A percentile compares a stretch with the other conserved stretches of the same genome.
Evolutionary conservation across 768 basidiomycete species (phyloP).

Genomic region (Hebeloma cylindrosporum): DNA sequence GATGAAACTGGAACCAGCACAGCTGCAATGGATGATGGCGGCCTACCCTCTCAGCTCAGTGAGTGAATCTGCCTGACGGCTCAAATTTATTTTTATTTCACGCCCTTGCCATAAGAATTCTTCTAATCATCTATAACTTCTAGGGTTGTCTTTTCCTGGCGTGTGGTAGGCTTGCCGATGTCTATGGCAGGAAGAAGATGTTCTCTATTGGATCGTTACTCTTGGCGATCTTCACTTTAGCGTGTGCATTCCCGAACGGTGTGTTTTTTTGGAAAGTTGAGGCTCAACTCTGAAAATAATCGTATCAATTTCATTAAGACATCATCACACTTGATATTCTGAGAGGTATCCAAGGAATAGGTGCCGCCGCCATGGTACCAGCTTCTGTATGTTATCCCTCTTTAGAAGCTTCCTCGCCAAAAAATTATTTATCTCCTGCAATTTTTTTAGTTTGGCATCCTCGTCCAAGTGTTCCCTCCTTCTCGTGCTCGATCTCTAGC

Average conservation of each 20-base stretch:
- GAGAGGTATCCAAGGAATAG: conserved; percentile 77
- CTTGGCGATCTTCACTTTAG: conserved; percentile 59
- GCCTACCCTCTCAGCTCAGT: conserved; percentile 71
- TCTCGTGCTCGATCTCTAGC: conserved; percentile 64
- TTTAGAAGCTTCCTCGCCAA: not conserved
- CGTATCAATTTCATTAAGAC: conserved; percentile 42
- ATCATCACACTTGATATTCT: conserved; percentile 64
- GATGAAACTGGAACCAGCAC: conserved; percentile 47
- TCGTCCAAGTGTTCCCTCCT: conserved; percentile 78
- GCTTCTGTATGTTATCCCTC: conserved; percentile 49
- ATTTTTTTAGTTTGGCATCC: conserved; percentile 65
- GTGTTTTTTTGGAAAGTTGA: not conserved
- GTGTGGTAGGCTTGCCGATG: conserved; percentile 77
- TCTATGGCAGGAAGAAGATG: conserved; percentile 69
- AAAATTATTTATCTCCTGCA: not conserved
- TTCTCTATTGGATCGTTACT: conserved; percentile 62
- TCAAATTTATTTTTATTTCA: too few species aligned
- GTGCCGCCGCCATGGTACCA: conserved; percentile 73
- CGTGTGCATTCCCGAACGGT: conserved; percentile 64
- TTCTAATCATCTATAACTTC: not conserved
- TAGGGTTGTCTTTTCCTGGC: conserved; percentile 79
- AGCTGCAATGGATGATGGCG: conserved; percentile 66
- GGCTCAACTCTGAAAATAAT: not conserved
- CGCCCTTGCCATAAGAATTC: too few species aligned
- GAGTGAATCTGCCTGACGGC: too few species aligned